Conservation (phyloP, 768 basidiomycete species). For the Pleurotus salmoneostramineus region DNA sequence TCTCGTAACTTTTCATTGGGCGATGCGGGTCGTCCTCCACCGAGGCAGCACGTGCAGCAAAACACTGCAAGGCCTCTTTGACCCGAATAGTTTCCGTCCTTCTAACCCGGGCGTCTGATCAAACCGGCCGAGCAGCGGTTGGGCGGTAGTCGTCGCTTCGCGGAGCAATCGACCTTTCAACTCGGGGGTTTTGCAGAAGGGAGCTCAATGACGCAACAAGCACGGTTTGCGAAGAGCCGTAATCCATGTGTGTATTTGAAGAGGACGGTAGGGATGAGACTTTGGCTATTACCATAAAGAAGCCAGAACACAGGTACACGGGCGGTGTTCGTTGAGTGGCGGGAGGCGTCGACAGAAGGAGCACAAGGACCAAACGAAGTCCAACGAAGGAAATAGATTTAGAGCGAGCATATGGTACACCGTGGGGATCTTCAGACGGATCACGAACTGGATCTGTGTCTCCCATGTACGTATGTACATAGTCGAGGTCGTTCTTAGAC, state of each 20-base stretch:
- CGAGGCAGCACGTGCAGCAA: neutral
- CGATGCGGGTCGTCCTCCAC: neutral
- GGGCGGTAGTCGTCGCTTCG: neutral
- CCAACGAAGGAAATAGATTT: neutral
- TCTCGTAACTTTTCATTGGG: conserved; percentile 1
- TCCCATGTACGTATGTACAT: neutral
- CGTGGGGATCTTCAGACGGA: conserved; percentile 1
- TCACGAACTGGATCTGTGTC: neutral
- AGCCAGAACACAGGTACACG: no score
- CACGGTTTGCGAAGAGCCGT: neutral
- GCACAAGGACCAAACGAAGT: neutral
- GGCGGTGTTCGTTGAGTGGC: neutral
- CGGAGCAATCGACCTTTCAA: neutral
- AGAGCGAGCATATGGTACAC: conserved; percentile 5
- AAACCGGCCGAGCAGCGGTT: neutral
- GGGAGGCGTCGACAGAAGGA: neutral
- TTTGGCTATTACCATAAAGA: no score
- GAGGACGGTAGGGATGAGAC: no score
- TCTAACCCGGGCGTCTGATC: neutral
- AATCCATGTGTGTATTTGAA: no score
- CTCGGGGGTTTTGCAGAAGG: neutral
- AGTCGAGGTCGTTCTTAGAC: no score
- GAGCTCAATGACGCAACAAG: neutral
- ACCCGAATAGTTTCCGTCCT: conserved; percentile 2
- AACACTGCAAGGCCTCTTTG: neutral